Conservation (phyloP, 2,329 filamentous ascomycete genomes). For the Botryotinia narcissicola region DNA sequence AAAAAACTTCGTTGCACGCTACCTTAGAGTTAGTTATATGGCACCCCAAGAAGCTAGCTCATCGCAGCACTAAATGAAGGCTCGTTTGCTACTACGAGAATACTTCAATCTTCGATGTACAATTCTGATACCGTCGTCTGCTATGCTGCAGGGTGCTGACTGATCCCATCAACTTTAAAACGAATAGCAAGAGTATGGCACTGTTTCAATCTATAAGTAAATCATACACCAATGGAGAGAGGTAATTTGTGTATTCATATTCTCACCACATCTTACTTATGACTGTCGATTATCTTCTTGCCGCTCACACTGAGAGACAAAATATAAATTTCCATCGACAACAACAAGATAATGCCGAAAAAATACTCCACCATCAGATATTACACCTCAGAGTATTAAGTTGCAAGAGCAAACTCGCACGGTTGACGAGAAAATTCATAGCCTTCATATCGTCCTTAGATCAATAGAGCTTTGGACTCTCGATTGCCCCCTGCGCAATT, state of each 20-base stretch:
- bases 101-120: too few species aligned
- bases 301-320: neutral
- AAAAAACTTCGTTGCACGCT: neutral
- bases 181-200: neutral
- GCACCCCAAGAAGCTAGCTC: neutral
- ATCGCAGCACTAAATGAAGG: neutral
- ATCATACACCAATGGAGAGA: neutral
- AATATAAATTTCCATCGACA: too few species aligned
- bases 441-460: too few species aligned
- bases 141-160: neutral
- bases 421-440: too few species aligned
- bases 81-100: too few species aligned
- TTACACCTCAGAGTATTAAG: too few species aligned
- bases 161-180: neutral
- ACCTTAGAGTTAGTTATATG: accelerated
- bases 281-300: neutral
- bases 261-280: neutral
- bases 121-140: too few species aligned
- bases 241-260: neutral
- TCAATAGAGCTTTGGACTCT: neutral
- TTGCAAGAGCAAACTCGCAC: too few species aligned
- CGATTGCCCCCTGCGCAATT: neutral
- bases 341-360: neutral
- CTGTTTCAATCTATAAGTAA: neutral
- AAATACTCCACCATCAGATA: too few species aligned